Evolutionary conservation across 352 stramenopile species (phyloP), one percentile per base, ranked within the genome.

Genomic region (Phytophthora fragariaefolia): DNA sequence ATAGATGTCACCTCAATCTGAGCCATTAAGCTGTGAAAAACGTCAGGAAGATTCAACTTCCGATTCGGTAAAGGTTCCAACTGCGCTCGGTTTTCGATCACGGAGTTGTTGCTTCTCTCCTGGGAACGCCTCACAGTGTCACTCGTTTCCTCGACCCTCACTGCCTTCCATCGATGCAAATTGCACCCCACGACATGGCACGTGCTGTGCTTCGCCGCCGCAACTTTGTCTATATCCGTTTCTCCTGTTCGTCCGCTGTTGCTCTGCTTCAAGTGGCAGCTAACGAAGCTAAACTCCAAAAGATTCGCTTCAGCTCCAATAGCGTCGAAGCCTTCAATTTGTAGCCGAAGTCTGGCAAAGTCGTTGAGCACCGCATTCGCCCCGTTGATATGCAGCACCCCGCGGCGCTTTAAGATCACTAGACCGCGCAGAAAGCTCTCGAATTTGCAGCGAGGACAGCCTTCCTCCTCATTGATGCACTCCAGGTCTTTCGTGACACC

Each of bases 151-250:
- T 62, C 15, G 2, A n/a, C 18, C 18, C 58, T 38, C 6, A 27
- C 20, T 4, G 6, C 3, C 64, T 72, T 54, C 66, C 53, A 58
- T 1, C 23, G 47, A 48, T 91, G 82, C 56, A 89, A 40, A 2
- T 60, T 71, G 56, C 80, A 89, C 15, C 80, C 79, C 1, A 91
- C 51, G 1, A 91, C 80, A 32, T 91, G 82, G 57, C 82, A 91
- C 22, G 38, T 54, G 51, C 72, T 91, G 17, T 42, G 32, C 52
- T 53, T 74, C 3, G 74, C 79, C 8, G 58, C 58, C 32, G 52
- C 48, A 22, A 49, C 12, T 17, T 26, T 63, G 50, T 40, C 75
- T 20, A 28, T 45, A 40, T 26, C 66, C 27, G 10, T 74, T 26
- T 24, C 15, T 20, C 34, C 2, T n/a, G 48, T 1, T n/a, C 46